Base-by-base conservation (phyloP, 805 yeast genomes). In the Tetrapisispora arboricola region DNA sequence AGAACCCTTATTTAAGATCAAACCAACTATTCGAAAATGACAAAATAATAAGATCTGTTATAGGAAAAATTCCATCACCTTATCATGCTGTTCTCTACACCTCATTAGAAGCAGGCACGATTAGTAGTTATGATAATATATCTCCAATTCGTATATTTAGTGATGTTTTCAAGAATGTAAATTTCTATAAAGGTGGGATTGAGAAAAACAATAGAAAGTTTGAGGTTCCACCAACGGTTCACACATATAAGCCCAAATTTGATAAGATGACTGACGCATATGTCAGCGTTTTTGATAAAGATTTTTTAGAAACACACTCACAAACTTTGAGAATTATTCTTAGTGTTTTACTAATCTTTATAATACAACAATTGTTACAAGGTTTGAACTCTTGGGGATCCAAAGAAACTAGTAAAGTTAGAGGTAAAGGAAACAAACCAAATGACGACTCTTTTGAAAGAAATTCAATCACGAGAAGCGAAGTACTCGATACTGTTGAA, bases 51-150 rank as follows among this genome's bases (percentile, higher is more conserved):
- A 66, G 81, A 39, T 67, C 68, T 16, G 67, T 83, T 4, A 46
- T 83, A n/a, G 71, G 83, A 28, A 76, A 74, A 41, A 58, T 83
- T 11, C 95, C 96, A 1, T 70, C 88, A 0, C 95, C 95, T 0
- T 73, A 75, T 44, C 72, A 71, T 41, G 66, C 86, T 2, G 61
- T 87, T 2, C 57, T 85, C 2, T 65, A 77, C 43, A 75, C 87
- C 0, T 67, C 80, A 0, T 35, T 58, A 10, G 49, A 54, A 3
- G 57, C 65, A 3, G 29, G 49, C 2, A 43, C 42, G 2, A 46
- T 49, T 2, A 50, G 54, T n/a, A 57, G 56, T 36, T 45, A 22
- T 30, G 43, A 33, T 31, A 46, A 35, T 26, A 16, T 38, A 10
- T 34, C 65, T 11, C 47, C 55, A 53, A 56, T 50, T 39, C 67